Percentiles rank a stretch among this genome's conserved stretches.
phyloP scores from a whole-genome alignment of 164 flowering plant species.

The Hamamelis virginiana region DNA sequence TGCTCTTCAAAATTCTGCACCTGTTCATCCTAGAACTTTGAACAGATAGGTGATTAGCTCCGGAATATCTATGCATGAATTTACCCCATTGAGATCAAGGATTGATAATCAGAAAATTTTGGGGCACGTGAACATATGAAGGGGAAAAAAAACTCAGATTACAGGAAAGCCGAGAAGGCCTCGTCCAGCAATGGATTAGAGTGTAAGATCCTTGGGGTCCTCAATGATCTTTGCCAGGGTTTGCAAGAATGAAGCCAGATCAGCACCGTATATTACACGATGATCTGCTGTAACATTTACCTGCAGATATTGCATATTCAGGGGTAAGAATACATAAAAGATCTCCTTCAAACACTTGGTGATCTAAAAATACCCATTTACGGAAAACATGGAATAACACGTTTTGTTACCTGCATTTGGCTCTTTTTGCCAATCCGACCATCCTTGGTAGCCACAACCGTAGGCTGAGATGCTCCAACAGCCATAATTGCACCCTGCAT shows the following conservation, averaged over 20 bases:
- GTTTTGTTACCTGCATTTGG: slow-evolving; percentile 81
- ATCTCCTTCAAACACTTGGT: not conserved
- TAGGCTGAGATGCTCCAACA: slow-evolving; percentile 88
- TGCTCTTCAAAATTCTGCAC: slow-evolving; percentile 11
- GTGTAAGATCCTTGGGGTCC: slow-evolving; percentile 87
- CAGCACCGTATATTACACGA: slow-evolving; percentile 89
- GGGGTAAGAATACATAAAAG: not conserved
- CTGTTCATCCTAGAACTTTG: slow-evolving; percentile 1
- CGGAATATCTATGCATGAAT: not conserved
- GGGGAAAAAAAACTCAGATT: not conserved
- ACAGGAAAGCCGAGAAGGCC: not conserved
- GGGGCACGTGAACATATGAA: not conserved
- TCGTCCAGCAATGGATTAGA: slow-evolving; percentile 29
- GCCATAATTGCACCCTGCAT: slow-evolving; percentile 98
- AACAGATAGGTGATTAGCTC: slow-evolving; percentile 5
- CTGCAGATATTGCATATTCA: slow-evolving; percentile 32
- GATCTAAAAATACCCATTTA: not conserved
- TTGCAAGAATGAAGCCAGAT: slow-evolving; percentile 88
- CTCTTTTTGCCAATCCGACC: slow-evolving; percentile 82
- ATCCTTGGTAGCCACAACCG: slow-evolving; percentile 81
- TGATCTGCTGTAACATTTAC: slow-evolving; percentile 97
- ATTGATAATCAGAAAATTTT: slow-evolving; percentile 1
- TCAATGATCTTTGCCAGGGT: slow-evolving; percentile 81
- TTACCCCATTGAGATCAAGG: not conserved
- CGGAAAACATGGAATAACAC: not conserved